phyloP scores from a whole-genome alignment of 352 stramenopile species.

The Peronospora destructor region DNA sequence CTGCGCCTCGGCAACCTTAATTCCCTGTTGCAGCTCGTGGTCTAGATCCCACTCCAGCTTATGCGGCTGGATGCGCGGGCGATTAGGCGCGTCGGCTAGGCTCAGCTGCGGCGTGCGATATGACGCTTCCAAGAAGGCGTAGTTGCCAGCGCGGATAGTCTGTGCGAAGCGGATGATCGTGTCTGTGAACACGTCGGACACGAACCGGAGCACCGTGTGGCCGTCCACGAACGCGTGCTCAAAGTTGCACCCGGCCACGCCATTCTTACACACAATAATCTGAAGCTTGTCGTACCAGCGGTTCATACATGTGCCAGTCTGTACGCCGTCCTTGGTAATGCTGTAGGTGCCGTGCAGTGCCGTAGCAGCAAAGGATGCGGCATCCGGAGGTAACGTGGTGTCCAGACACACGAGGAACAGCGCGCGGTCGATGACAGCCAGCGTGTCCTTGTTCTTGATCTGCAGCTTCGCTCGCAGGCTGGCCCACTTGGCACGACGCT shows the following conservation, averaged over 20 bases:
- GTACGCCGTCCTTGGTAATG: constrained; percentile 59
- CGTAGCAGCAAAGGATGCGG: constrained; percentile 66
- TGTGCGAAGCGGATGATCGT: constrained; percentile 90
- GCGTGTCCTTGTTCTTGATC: constrained; percentile 68
- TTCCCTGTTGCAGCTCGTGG: constrained; percentile 74
- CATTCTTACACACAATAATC: constrained; percentile 92
- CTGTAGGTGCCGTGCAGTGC: constrained; percentile 90
- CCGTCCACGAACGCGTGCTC: constrained; percentile 96
- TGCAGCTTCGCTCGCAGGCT: constrained; percentile 75
- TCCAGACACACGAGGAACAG: constrained; percentile 94
- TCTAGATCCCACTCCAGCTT: constrained; percentile 90
- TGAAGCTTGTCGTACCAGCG: constrained; percentile 97
- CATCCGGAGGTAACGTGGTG: constrained; percentile 79
- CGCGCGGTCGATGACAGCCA: constrained; percentile 86
- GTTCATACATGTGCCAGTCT: constrained; percentile 92
- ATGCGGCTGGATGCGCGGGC: constrained; percentile 65
- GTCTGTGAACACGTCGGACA: constrained; percentile 88
- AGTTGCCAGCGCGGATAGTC: constrained; percentile 84
- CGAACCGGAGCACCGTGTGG: constrained; percentile 91
- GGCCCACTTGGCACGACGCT: constrained; percentile 89
- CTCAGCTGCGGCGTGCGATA: constrained; percentile 63
- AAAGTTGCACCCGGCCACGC: constrained; percentile 94
- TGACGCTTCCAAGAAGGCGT: constrained; percentile 67
- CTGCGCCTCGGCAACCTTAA: constrained; percentile 89
- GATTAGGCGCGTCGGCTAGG: constrained; percentile 26